These are phyloP conservation scores for Elymus sibiricus DNA, from an alignment of 176 grass and related monocot genomes.

Conservation along the genomic window DNA sequence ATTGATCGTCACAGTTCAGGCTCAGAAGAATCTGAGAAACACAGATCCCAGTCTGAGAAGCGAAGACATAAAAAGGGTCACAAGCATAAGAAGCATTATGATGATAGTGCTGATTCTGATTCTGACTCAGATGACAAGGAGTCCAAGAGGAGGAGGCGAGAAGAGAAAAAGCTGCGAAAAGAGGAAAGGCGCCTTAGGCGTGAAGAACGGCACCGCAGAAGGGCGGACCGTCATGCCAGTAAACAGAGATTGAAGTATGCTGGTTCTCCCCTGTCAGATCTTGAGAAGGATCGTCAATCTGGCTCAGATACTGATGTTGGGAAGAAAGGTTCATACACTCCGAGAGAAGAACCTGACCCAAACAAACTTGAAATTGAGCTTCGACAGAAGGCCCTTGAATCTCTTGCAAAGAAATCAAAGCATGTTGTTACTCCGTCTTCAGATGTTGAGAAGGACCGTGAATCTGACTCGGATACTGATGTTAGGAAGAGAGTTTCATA, in stretches of 20 bases:
- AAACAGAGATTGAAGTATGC: slow-evolving; percentile 47
- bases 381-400: slow-evolving; percentile 79
- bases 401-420: slow-evolving; percentile 74
- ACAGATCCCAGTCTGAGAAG: slow-evolving; percentile 52
- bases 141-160: slow-evolving; percentile 63
- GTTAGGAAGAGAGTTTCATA: slow-evolving; percentile 31
- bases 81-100: slow-evolving; percentile 66
- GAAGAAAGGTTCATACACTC: slow-evolving; percentile 37
- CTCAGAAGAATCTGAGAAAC: slow-evolving; percentile 51
- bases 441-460: slow-evolving; percentile 41
- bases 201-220: slow-evolving; percentile 68
- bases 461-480: slow-evolving; percentile 42
- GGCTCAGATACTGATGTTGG: slow-evolving; percentile 45
- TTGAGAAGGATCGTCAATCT: slow-evolving; percentile 37
- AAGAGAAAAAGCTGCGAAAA: slow-evolving; percentile 70
- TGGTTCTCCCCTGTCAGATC: slow-evolving; percentile 37
- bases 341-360: slow-evolving; percentile 51
- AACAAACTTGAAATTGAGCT: slow-evolving; percentile 86
- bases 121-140: slow-evolving; percentile 56
- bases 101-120: slow-evolving; percentile 58
- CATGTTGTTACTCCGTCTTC: slow-evolving; percentile 16
- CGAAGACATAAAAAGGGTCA: slow-evolving; percentile 52
- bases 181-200: slow-evolving; percentile 75
- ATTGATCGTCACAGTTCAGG: slow-evolving; percentile 43
- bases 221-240: slow-evolving; percentile 41